Conservation (phyloP, 306 rosid species). For the Ziziphus jujuba region DNA sequence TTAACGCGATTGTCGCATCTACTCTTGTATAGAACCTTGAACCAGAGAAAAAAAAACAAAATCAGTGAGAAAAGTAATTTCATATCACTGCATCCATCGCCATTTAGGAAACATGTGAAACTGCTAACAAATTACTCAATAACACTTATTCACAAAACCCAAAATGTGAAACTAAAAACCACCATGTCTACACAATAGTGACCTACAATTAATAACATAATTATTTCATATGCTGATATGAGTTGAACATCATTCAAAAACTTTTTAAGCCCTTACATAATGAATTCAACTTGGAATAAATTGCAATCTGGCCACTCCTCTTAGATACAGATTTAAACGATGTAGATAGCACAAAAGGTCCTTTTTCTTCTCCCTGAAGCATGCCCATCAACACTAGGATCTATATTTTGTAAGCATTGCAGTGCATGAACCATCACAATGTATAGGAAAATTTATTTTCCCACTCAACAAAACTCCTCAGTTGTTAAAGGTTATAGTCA, state of each 20-base stretch:
- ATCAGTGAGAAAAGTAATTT: neutral
- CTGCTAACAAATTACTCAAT: neutral
- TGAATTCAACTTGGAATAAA: constrained; percentile 6
- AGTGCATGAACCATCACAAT: too few relatives aligned
- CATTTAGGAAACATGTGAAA: neutral
- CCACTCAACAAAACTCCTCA: neutral
- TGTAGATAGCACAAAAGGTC: neutral
- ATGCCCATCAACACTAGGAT: neutral
- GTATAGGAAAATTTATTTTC: neutral
- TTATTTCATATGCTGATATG: neutral
- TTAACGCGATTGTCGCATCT: constrained; percentile 95
- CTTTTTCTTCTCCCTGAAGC: neutral
- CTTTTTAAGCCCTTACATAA: neutral
- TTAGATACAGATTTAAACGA: too few relatives aligned
- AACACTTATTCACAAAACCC: constrained; percentile 4
- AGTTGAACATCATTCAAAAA: neutral
- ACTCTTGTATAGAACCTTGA: constrained; percentile 93
- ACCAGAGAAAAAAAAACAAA: constrained; percentile 22
- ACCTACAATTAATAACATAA: too few relatives aligned
- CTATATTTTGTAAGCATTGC: too few relatives aligned
- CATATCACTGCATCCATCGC: constrained; percentile 9
- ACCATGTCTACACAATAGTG: neutral
- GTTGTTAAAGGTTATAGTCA: neutral
- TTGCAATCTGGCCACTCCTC: neutral
- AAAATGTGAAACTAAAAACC: constrained; percentile 5